Evolutionary conservation across 225 moss, liverwort and hornwort species (phyloP).

Genomic region (Pseudisothecium myosuroides): DNA sequence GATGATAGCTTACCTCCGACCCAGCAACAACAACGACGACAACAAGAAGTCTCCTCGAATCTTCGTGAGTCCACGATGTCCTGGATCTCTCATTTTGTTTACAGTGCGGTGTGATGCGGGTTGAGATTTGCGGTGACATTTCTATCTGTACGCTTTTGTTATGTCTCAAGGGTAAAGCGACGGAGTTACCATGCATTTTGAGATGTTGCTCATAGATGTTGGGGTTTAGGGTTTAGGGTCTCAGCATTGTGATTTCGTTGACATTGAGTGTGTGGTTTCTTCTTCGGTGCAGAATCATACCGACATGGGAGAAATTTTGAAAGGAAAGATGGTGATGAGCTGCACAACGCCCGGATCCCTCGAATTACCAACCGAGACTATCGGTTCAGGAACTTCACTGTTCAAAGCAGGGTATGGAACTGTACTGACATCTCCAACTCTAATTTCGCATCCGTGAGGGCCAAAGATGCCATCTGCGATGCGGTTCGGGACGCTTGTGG

Average conservation of each 20-base stretch:
- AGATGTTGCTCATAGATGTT: not conserved
- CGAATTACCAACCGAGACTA: not conserved
- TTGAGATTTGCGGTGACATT: not conserved
- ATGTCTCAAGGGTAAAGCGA: not conserved
- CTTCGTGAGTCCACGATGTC: not conserved
- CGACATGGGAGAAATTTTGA: not conserved
- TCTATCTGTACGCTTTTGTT: not conserved
- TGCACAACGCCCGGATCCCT: not conserved
- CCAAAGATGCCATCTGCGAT: constrained; percentile 87
- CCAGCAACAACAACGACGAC: not conserved
- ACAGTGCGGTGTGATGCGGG: not conserved
- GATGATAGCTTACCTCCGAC: not conserved
- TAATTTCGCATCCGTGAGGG: constrained; percentile 57
- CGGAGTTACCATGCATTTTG: not conserved
- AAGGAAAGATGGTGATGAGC: not conserved
- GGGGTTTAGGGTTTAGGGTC: not conserved
- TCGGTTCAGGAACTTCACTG: constrained; percentile 60
- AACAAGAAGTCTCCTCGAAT: not conserved
- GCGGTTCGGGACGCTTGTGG: constrained; percentile 58
- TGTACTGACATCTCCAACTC: constrained; percentile 63
- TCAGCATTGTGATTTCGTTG: not conserved
- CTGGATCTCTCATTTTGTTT: not conserved
- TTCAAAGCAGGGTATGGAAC: constrained; percentile 67
- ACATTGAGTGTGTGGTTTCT: not conserved
- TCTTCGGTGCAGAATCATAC: constrained; percentile 1